Conservation (phyloP, 1,284 basidiomycete species). For the Cutaneotrichosporon mucoides region DNA sequence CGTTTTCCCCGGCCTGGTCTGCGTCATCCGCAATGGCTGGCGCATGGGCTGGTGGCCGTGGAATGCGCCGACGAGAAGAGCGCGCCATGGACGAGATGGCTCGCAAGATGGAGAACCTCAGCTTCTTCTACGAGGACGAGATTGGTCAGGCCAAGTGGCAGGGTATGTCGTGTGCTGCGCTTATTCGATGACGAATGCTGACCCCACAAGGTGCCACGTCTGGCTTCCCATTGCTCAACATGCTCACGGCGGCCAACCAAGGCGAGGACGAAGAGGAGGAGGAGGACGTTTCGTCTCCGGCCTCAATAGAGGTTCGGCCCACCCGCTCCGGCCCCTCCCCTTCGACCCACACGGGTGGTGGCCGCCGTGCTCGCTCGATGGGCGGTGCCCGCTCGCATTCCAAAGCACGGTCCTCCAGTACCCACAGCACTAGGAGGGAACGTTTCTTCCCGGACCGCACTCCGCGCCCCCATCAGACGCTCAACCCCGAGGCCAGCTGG, state of each 20-base stretch:
- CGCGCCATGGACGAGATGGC: slow-evolving; percentile 37
- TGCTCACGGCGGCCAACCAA: slow-evolving; percentile 60
- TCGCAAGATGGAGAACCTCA: slow-evolving; percentile 44
- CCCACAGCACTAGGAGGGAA: slow-evolving; percentile 26
- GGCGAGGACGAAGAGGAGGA: slow-evolving; percentile 13
- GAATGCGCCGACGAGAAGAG: slow-evolving; percentile 11
- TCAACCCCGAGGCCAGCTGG: slow-evolving; percentile 66
- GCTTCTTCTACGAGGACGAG: slow-evolving; percentile 51
- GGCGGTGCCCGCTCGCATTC: slow-evolving; percentile 10
- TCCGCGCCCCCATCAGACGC: slow-evolving; percentile 61
- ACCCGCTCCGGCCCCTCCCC: slow-evolving; percentile 8
- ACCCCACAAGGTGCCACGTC: slow-evolving; percentile 66
- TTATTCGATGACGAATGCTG: slow-evolving; percentile 2
- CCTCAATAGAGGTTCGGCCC: slow-evolving; percentile 1
- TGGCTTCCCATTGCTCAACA: slow-evolving; percentile 75
- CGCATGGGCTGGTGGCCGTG: slow-evolving; percentile 14
- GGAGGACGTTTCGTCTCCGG: slow-evolving; percentile 2
- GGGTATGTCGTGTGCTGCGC: slow-evolving; percentile 31
- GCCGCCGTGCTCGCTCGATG: slow-evolving; percentile 18
- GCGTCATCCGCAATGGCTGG: slow-evolving; percentile 1
- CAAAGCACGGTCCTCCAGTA: slow-evolving; percentile 19
- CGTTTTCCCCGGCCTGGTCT: slow-evolving; percentile 3
- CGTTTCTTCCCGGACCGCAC: slow-evolving; percentile 61
- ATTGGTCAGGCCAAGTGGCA: slow-evolving; percentile 52
- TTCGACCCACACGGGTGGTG: slow-evolving; percentile 1